These are phyloP conservation scores for Plasmodium relictum DNA, from an alignment of 169 alveolate species.

Conservation along the genomic window DNA sequence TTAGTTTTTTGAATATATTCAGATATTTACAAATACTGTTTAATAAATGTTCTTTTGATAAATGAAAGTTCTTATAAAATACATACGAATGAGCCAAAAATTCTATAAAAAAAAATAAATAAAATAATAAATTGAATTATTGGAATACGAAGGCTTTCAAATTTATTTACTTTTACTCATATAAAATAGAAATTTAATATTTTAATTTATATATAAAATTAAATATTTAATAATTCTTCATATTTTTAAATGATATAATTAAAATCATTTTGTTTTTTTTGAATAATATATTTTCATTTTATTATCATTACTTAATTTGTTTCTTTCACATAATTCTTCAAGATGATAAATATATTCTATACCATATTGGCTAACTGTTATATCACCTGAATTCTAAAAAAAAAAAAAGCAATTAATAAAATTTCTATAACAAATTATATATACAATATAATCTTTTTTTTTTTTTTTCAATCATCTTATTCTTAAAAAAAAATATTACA, in stretches of 20 bases:
- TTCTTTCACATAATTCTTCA: slow-evolving; percentile 39
- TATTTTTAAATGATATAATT: background rate
- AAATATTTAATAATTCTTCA: background rate
- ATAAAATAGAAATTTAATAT: too few species aligned
- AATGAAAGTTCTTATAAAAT: slow-evolving; percentile 61
- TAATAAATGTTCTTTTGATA: slow-evolving; percentile 57
- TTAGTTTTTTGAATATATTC: slow-evolving; percentile 43
- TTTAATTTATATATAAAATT: too few species aligned
- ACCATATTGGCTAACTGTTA: slow-evolving; percentile 68
- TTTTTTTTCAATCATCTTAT: background rate
- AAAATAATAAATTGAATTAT: background rate
- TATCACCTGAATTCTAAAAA: slow-evolving; percentile 32
- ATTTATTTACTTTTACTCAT: too few species aligned
- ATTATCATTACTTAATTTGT: slow-evolving; percentile 60
- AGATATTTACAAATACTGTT: slow-evolving; percentile 70
- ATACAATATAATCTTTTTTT: background rate
- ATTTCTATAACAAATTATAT: background rate
- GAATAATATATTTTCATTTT: background rate
- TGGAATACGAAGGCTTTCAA: background rate
- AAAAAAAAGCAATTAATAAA: background rate
- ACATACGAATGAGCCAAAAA: slow-evolving; percentile 67
- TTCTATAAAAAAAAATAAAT: slow-evolving; percentile 22
- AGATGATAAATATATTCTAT: slow-evolving; percentile 57
- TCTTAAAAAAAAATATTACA: slow-evolving; percentile 7
- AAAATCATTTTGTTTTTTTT: background rate